Evolutionary conservation across 75 land plant genomes (phyloP).

Genomic region (Picea sitchensis): DNA sequence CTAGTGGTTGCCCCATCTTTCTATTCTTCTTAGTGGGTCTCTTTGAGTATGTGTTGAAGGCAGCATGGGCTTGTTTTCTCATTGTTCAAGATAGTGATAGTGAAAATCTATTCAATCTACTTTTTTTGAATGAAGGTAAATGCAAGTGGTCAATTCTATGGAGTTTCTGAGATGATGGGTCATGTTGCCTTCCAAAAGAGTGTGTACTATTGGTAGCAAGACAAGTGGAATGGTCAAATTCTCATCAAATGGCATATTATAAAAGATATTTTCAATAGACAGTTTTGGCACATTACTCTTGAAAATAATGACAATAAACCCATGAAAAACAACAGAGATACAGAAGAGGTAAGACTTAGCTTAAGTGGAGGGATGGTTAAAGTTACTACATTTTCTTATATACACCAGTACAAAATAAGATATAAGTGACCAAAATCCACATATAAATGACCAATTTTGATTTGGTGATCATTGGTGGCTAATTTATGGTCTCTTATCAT

Average conservation of each 20-base stretch:
- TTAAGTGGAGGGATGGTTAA: too few relatives aligned
- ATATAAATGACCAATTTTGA: too few relatives aligned
- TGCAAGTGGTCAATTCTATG: constrained; percentile 74
- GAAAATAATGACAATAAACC: constrained; percentile 56
- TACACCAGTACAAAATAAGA: too few relatives aligned
- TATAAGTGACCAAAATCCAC: too few relatives aligned
- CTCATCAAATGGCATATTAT: constrained; percentile 40
- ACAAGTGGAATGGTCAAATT: constrained; percentile 51
- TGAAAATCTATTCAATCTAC: not conserved
- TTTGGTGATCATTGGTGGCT: too few relatives aligned
- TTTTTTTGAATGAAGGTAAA: constrained; percentile 32
- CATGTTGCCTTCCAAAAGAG: constrained; percentile 40
- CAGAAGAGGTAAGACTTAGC: constrained; percentile 13
- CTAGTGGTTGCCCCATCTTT: constrained; percentile 22
- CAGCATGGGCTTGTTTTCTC: too few relatives aligned
- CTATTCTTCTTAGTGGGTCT: constrained; percentile 23
- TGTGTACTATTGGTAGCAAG: constrained; percentile 52
- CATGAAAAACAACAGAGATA: constrained; percentile 40
- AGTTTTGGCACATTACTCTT: constrained; percentile 35
- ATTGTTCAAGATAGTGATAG: too few relatives aligned
- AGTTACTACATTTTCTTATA: too few relatives aligned
- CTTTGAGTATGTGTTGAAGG: too few relatives aligned
- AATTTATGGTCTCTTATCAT: too few relatives aligned
- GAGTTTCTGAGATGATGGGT: constrained; percentile 60
- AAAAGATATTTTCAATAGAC: constrained; percentile 36